Percentiles rank a stretch among this genome's conserved stretches.
Evolutionary conservation across 2,329 filamentous ascomycete species (phyloP).

Genomic region (Colletotrichum sp.): DNA sequence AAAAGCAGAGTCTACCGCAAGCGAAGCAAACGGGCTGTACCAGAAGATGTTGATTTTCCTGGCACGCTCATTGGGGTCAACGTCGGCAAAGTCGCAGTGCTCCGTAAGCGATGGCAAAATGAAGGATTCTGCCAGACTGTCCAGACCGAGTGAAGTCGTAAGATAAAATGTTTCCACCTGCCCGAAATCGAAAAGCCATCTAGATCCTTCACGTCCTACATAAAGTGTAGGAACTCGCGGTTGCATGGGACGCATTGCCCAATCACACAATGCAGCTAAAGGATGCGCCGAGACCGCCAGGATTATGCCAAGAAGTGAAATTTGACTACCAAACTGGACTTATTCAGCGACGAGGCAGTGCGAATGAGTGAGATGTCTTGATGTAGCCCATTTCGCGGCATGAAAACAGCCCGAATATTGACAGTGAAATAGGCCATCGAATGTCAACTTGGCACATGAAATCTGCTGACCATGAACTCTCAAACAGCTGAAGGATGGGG

Average conservation of each 20-base stretch:
- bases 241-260: not conserved
- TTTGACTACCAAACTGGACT: not conserved
- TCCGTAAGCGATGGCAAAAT: not conserved
- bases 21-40: not conserved
- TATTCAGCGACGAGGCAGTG: not conserved
- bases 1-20: not conserved
- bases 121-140: not conserved
- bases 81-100: not conserved
- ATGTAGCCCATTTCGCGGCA: too few relatives aligned
- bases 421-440: not conserved
- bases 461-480: not conserved
- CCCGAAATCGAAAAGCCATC: not conserved
- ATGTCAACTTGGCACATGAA: not conserved
- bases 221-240: not conserved
- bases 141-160: not conserved
- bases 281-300: conserved; percentile 6
- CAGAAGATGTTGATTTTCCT: not conserved
- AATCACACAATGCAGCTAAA: not conserved
- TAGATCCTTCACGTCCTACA: not conserved
- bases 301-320: conserved; percentile 9
- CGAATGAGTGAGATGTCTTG: not conserved
- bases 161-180: not conserved
- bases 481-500: not conserved
- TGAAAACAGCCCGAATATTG: too few relatives aligned
- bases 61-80: not conserved